These are phyloP conservation scores for Sporormia fimetaria DNA, from an alignment of 495 filamentous ascomycete genomes.

Conservation along the genomic window DNA sequence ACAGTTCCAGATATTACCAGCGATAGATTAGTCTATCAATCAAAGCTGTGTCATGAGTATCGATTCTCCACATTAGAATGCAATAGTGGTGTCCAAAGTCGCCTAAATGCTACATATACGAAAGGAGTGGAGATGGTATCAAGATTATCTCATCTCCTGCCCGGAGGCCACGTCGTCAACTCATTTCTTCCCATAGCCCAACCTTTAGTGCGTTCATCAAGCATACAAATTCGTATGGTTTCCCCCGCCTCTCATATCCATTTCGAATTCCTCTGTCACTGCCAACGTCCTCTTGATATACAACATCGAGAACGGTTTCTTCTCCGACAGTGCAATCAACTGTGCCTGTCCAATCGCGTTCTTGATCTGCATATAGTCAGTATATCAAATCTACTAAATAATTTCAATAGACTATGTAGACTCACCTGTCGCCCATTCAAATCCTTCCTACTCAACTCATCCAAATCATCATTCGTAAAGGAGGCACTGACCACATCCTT, in stretches of 20 bases:
- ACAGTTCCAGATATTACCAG: too few relatives aligned
- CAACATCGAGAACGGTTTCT: slow-evolving; percentile 57
- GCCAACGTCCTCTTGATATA: slow-evolving; percentile 76
- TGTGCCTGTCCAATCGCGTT: slow-evolving; percentile 82
- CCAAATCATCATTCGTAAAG: slow-evolving; percentile 61
- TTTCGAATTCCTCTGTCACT: slow-evolving; percentile 71
- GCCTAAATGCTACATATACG: too few relatives aligned
- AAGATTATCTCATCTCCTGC: too few relatives aligned
- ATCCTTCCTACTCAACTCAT: slow-evolving; percentile 52
- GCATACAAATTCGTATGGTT: too few relatives aligned
- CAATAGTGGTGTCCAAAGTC: too few relatives aligned
- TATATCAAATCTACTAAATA: slow-evolving; percentile 4
- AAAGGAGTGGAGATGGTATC: too few relatives aligned
- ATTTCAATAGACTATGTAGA: slow-evolving; percentile 4
- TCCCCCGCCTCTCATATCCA: slow-evolving; percentile 60
- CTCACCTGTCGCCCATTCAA: slow-evolving; percentile 77
- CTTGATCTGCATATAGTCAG: slow-evolving; percentile 56
- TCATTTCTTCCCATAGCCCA: too few relatives aligned
- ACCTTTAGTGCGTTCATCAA: too few relatives aligned
- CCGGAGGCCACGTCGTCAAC: too few relatives aligned
- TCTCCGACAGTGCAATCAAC: slow-evolving; percentile 69
- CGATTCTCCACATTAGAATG: too few relatives aligned
- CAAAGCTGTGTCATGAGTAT: too few relatives aligned
- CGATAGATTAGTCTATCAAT: too few relatives aligned
- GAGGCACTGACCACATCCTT: slow-evolving; percentile 46